Conservation (phyloP, 257 asterid genomes). For the Salvia miltiorrhiza region DNA sequence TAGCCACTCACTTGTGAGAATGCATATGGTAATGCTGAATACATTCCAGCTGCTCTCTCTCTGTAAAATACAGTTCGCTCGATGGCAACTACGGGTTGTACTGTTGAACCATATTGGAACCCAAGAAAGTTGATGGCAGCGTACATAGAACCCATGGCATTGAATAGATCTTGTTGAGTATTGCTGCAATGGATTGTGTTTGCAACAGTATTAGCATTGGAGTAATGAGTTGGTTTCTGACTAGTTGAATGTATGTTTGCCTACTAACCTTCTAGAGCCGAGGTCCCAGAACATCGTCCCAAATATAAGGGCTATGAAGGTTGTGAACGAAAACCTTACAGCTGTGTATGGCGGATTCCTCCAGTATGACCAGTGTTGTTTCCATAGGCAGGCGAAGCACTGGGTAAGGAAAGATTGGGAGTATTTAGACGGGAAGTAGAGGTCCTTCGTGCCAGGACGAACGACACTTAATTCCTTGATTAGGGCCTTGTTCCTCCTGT, state of each 20-base stretch:
- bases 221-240: not conserved
- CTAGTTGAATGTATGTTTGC: not conserved
- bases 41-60: slow-evolving; percentile 36
- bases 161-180: slow-evolving; percentile 19
- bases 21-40: slow-evolving; percentile 34
- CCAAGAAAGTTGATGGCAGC: slow-evolving; percentile 32
- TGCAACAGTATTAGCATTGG: not conserved
- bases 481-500: slow-evolving; percentile 70
- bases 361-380: slow-evolving; percentile 91
- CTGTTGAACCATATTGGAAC: slow-evolving; percentile 28
- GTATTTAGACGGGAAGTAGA: slow-evolving; percentile 51
- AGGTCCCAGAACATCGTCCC: slow-evolving; percentile 90
- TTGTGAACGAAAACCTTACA: slow-evolving; percentile 66
- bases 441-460: slow-evolving; percentile 64
- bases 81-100: slow-evolving; percentile 36
- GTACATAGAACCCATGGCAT: slow-evolving; percentile 36
- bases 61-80: slow-evolving; percentile 38
- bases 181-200: not conserved
- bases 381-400: slow-evolving; percentile 89
- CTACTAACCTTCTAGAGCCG: slow-evolving; percentile 55
- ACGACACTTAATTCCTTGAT: slow-evolving; percentile 61
- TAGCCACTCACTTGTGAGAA: slow-evolving; percentile 29
- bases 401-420: slow-evolving; percentile 67
- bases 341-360: slow-evolving; percentile 77
- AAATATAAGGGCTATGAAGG: slow-evolving; percentile 57